phyloP scores from a whole-genome alignment of 768 basidiomycete genomes.

The Pluteus cervinus region DNA sequence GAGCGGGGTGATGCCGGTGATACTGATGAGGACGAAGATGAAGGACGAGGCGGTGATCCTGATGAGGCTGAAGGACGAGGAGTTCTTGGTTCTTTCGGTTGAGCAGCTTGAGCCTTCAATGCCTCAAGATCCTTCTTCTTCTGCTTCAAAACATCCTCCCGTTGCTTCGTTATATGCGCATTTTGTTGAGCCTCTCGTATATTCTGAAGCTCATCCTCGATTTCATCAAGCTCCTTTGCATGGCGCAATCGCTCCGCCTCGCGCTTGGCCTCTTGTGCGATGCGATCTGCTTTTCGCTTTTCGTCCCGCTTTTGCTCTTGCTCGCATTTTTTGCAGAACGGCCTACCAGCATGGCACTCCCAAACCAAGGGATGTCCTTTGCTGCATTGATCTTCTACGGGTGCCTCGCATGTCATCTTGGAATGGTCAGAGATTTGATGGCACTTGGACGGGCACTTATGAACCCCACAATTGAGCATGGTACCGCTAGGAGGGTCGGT shows the following conservation, averaged over 20 bases:
- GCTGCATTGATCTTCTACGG: slow-evolving; percentile 33
- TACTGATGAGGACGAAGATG: background rate
- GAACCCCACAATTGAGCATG: slow-evolving; percentile 43
- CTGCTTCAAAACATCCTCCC: slow-evolving; percentile 24
- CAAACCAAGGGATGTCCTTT: slow-evolving; percentile 36
- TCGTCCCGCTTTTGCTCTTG: slow-evolving; percentile 33
- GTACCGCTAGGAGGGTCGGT: slow-evolving; percentile 30
- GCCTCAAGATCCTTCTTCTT: slow-evolving; percentile 29
- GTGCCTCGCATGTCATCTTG: slow-evolving; percentile 40
- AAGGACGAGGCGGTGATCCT: background rate
- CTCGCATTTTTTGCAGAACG: slow-evolving; percentile 43
- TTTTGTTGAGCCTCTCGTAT: too few species aligned
- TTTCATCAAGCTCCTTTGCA: slow-evolving; percentile 27
- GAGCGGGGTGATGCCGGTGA: too few species aligned
- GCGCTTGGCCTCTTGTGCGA: slow-evolving; percentile 33
- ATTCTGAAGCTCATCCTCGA: slow-evolving; percentile 39
- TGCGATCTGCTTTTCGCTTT: slow-evolving; percentile 12
- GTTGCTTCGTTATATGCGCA: too few species aligned
- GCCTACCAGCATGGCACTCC: slow-evolving; percentile 35
- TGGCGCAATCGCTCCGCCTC: slow-evolving; percentile 39
- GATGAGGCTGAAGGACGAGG: slow-evolving; percentile 1
- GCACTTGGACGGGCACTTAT: slow-evolving; percentile 55
- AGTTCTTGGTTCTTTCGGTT: slow-evolving; percentile 15
- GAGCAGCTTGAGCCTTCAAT: slow-evolving; percentile 28
- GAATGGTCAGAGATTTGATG: slow-evolving; percentile 52